Base-by-base conservation (phyloP, 2,329 filamentous ascomycete species). In the Alternaria sp. region DNA sequence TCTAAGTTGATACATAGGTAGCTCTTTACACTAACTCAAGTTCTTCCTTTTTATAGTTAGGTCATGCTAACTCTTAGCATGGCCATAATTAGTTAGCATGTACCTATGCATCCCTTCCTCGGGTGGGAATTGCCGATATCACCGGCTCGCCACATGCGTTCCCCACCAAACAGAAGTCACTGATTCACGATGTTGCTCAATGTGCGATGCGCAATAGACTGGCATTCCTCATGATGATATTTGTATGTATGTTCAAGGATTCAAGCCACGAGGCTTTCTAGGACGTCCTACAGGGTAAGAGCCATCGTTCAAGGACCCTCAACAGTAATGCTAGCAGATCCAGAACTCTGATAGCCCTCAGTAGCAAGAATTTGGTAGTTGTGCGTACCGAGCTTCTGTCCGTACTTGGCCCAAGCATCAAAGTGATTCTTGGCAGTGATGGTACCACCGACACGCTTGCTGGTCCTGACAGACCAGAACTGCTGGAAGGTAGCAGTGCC, bases 331-430 rank as follows among this genome's bases (percentile, higher is more conserved):
- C 66, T 73, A 40, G 83, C 78, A 50, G 73, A 78, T 0, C 84
- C 83, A 58, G 76, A 79, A 74, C 82, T 84, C 60, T 78, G 73
- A 72, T 84, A 85, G 3, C 82, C 84, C 72, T 86, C 84, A 0
- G 82, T 83, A 13, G 84, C 84, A 21, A 85, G 73, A 60, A 86
- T 84, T 78, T 82, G 80, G 71, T 86, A 86, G 71, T 86, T 77
- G 63, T 80, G 77, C 37, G 55, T 77, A 3, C 84, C 84, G 10
- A 86, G 68, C 26, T 73, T 78, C 71, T 85, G 71, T 3, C 84
- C 84, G n/a, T 72, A 66, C 36, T 77, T 75, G 21, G 71, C 71
- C 84, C 84, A 86, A 7, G 83, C 83, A 63, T 82, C 77, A 65
- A 86, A 85, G 70, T 86, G 84, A 62, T 80, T 81, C 24, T 58